A percentile compares a stretch with the other conserved stretches of the same genome.
These are phyloP conservation scores for Jamesozyma hellenica DNA, from an alignment of 805 yeast genomes.

Conservation along the genomic window DNA sequence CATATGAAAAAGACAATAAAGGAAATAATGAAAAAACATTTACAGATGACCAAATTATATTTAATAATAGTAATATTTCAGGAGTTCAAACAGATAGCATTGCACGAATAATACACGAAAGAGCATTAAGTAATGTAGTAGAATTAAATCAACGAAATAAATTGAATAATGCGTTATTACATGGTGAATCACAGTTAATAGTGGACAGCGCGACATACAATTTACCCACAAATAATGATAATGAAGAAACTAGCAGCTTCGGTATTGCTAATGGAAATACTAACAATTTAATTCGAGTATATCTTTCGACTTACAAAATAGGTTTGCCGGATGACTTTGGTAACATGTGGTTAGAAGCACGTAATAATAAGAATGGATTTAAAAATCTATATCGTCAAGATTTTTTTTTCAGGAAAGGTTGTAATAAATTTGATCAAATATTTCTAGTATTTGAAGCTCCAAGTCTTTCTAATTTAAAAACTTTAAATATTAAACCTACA, in stretches of 20 bases:
- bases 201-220: too few relatives aligned
- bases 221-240: background rate
- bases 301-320: slow-evolving; percentile 13
- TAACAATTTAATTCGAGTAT: background rate
- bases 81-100: slow-evolving; percentile 2
- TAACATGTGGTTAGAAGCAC: slow-evolving; percentile 20
- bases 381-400: slow-evolving; percentile 18
- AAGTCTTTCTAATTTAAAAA: slow-evolving; percentile 6
- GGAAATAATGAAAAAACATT: slow-evolving; percentile 1
- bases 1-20: slow-evolving; percentile 9
- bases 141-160: background rate
- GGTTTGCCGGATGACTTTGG: slow-evolving; percentile 15
- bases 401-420: slow-evolving; percentile 16
- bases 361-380: slow-evolving; percentile 13
- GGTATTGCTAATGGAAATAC: background rate
- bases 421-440: slow-evolving; percentile 19
- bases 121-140: background rate
- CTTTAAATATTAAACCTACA: slow-evolving; percentile 8
- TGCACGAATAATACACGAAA: background rate
- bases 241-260: background rate
- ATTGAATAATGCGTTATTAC: too few relatives aligned
- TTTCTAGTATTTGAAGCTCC: slow-evolving; percentile 9
- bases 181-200: too few relatives aligned
- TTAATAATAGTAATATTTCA: background rate
- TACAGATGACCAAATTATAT: background rate